These are phyloP conservation scores for Schizonepeta tenuifolia DNA, from an alignment of 257 asterid species.

Conservation along the genomic window DNA sequence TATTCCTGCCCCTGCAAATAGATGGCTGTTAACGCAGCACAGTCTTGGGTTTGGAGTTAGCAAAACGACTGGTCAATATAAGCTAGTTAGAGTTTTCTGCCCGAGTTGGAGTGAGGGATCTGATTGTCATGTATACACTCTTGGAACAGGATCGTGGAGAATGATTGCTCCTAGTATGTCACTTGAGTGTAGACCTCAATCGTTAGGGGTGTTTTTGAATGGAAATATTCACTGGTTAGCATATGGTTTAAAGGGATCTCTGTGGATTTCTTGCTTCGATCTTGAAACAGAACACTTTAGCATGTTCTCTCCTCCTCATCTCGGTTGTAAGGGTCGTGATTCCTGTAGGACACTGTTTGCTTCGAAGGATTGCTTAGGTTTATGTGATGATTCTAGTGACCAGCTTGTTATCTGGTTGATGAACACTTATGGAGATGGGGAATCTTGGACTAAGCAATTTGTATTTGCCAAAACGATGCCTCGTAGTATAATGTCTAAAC, in stretches of 20 bases:
- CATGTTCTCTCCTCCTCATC: not conserved
- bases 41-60: not conserved
- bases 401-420: no score
- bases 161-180: not conserved
- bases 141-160: not conserved
- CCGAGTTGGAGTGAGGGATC: no score
- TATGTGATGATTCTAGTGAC: not conserved
- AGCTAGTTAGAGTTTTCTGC: not conserved
- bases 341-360: not conserved
- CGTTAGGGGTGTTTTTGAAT: no score
- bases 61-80: not conserved
- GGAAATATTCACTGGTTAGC: no score
- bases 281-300: not conserved
- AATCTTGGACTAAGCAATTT: not conserved
- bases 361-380: not conserved
- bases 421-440: not conserved
- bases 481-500: accelerated
- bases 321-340: not conserved
- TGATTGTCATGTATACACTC: not conserved
- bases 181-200: no score
- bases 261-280: not conserved
- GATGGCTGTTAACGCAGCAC: not conserved
- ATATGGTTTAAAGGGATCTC: not conserved
- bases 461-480: not conserved
- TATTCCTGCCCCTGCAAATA: not conserved